Conservation (phyloP, 1,284 basidiomycete genomes). For the Cerioporus squamosus region DNA sequence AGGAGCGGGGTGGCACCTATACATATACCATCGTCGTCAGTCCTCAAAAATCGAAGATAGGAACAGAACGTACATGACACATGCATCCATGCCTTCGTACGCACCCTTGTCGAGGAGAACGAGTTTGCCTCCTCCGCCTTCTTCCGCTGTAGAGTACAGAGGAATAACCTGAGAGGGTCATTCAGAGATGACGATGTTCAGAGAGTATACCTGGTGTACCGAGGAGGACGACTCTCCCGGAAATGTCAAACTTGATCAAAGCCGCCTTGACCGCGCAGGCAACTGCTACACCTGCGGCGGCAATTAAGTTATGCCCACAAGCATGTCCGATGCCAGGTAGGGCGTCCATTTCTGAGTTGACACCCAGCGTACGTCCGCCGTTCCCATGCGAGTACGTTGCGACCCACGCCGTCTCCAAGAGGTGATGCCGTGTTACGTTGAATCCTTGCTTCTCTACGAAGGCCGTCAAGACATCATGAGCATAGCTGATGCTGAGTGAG, state of each 20-base stretch:
- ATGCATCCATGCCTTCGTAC: conserved; percentile 78
- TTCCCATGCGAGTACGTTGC: conserved; percentile 68
- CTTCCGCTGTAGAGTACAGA: conserved; percentile 59
- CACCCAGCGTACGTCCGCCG: conserved; percentile 66
- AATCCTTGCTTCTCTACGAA: conserved; percentile 68
- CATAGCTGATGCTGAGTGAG: conserved; percentile 38
- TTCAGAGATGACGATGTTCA: conserved; percentile 1
- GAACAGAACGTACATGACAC: conserved; percentile 62
- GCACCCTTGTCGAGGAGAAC: conserved; percentile 75
- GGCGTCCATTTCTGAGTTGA: conserved; percentile 78
- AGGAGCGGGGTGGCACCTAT: conserved; percentile 70
- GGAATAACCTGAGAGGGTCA: background rate
- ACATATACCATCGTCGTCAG: conserved; percentile 31
- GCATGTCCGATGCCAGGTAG: conserved; percentile 74
- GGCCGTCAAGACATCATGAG: conserved; percentile 56
- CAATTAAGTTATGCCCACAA: conserved; percentile 89
- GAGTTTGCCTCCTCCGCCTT: conserved; percentile 82
- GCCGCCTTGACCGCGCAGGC: conserved; percentile 74
- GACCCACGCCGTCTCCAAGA: conserved; percentile 79
- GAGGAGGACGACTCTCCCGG: conserved; percentile 78
- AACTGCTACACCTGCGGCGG: conserved; percentile 78
- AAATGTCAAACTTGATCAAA: conserved; percentile 54
- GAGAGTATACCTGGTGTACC: conserved; percentile 75
- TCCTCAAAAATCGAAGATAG: conserved; percentile 1
- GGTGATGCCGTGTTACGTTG: conserved; percentile 61